Base-by-base conservation (phyloP, 805 yeast genomes). In the Cyberlindnera lachancei region DNA sequence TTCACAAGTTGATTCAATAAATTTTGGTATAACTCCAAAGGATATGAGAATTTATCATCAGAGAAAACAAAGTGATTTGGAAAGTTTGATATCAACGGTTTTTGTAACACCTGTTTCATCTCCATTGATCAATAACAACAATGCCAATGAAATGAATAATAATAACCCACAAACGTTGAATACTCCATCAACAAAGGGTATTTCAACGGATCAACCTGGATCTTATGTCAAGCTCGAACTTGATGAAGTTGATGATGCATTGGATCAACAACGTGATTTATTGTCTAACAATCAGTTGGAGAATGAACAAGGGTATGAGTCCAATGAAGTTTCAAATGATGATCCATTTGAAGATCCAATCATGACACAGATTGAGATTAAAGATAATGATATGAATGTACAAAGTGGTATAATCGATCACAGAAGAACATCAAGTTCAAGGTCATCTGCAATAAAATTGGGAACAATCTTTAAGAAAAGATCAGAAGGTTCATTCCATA, bases 1-100 rank as follows among this genome's bases (percentile, higher is more conserved):
- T 10, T 50, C 39, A 4, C 44, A 46, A 22, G 29, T 36, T 17
- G 36, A 14, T 9, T 41, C 51, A 8, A 7, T 46, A 3, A 29
- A 39, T 18, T 36, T 48, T 30, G 51, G 53, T 11, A 34, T 48
- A 2, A 33, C 37, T 4, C 16, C 27, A 2, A 9, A 30, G 8
- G 41, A 40, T 13, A 48, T 46, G 48, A 38, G 27, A 26, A 7
- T 16, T 2, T 37, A 23, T 23, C 38, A 37, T 25, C 16, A 22
- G 20, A 29, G 25, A 15, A 27, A 27, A 17, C 7, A 6, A 16
- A 21, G 26, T 13, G n/a, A 21, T 9, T 13, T 18, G 13, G 15
- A 18, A 13, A 13, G 19, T 10, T 10, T 15, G 18, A 5, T 6
- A 7, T 12, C 15, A 17, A 6, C n/a, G 8, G 23, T n/a, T 5